Conservation (phyloP, 202 grass and related monocot genomes). For the Saccharum hybrid region DNA sequence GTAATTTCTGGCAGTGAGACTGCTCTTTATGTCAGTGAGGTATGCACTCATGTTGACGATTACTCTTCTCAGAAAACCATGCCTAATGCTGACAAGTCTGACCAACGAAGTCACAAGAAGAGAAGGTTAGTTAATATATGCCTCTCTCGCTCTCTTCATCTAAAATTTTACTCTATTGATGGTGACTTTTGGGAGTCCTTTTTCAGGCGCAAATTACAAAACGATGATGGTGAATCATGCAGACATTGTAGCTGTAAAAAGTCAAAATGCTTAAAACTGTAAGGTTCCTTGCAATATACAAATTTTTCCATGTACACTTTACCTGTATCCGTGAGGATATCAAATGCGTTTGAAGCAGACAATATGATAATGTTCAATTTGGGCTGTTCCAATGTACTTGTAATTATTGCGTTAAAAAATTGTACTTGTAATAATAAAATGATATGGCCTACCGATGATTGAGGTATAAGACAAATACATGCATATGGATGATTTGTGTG, state of each 20-base stretch:
- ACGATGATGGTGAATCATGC: constrained; percentile 56
- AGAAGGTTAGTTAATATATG: constrained; percentile 58
- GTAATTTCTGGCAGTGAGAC: constrained; percentile 26
- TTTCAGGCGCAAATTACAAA: constrained; percentile 66
- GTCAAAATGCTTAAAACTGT: constrained; percentile 84
- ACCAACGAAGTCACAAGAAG: constrained; percentile 53
- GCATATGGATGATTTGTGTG: neutral
- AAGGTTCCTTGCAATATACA: constrained; percentile 29
- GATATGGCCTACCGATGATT: neutral
- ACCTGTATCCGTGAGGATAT: neutral
- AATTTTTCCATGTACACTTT: constrained; percentile 16
- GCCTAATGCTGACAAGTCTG: constrained; percentile 8
- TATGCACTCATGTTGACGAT: neutral
- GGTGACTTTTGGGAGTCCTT: neutral
- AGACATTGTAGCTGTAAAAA: constrained; percentile 79
- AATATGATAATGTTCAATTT: constrained; percentile 8
- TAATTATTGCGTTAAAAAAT: neutral
- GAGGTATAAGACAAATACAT: neutral
- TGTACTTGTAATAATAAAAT: neutral
- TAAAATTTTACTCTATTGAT: constrained; percentile 25
- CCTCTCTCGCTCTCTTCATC: neutral
- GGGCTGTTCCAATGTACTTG: neutral
- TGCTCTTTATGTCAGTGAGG: constrained; percentile 1
- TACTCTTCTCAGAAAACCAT: constrained; percentile 15
- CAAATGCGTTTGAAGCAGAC: neutral